Evolutionary conservation across 2,329 filamentous ascomycete species (phyloP).

Genomic region (Fusarium drepaniforme): DNA sequence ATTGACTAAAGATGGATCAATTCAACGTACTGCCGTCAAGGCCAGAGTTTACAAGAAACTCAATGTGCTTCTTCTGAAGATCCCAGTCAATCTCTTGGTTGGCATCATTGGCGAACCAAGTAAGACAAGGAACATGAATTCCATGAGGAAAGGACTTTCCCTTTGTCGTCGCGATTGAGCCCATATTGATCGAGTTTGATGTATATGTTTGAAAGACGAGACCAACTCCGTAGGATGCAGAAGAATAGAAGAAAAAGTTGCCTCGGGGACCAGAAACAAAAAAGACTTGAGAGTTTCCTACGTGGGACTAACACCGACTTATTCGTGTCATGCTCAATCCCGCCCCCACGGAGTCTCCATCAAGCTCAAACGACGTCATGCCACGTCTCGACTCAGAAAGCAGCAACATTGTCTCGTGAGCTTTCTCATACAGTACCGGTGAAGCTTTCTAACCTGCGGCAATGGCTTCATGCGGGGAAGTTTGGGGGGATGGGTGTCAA

Average conservation of each 20-base stretch:
- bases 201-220: not conserved
- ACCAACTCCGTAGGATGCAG: not conserved
- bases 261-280: not conserved
- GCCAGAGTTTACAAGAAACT: conserved; percentile 65
- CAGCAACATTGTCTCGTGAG: conserved; percentile 1
- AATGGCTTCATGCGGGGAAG: conserved; percentile 41
- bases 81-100: conserved; percentile 68
- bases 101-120: conserved; percentile 63
- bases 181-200: conserved; percentile 35
- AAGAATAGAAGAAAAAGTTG: not conserved
- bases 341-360: conserved; percentile 32
- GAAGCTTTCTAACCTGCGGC: conserved; percentile 12
- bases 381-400: conserved; percentile 21
- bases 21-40: conserved; percentile 59
- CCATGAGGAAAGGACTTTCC: conserved; percentile 58
- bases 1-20: fast-evolving
- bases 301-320: conserved; percentile 22
- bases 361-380: conserved; percentile 23
- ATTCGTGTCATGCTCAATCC: conserved; percentile 12
- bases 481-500: conserved; percentile 35
- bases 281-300: conserved; percentile 1
- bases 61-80: conserved; percentile 63
- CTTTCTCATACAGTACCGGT: conserved; percentile 5
- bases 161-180: conserved; percentile 43
- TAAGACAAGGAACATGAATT: conserved; percentile 68